phyloP scores from a whole-genome alignment of 495 filamentous ascomycete species.

The Daldinia grandis region DNA sequence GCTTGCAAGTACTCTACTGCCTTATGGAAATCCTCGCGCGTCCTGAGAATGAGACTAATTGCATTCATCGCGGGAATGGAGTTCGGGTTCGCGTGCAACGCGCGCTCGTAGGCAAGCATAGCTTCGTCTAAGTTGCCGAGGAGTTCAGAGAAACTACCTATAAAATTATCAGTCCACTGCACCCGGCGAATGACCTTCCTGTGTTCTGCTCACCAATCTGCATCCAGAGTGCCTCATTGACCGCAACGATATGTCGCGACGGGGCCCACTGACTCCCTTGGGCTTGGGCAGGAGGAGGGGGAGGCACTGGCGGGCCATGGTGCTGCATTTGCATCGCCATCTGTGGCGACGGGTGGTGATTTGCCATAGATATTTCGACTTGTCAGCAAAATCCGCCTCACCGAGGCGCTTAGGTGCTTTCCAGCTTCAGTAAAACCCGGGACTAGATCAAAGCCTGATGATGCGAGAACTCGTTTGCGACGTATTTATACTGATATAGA shows the following conservation, averaged over 20 bases:
- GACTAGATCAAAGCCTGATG: conserved; percentile 4
- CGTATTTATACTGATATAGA: conserved; percentile 14
- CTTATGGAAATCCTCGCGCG: conserved; percentile 91
- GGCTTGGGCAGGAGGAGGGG: conserved; percentile 47
- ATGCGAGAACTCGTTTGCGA: conserved; percentile 15
- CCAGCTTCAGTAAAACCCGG: conserved; percentile 13
- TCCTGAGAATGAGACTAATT: conserved; percentile 88
- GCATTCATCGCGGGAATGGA: conserved; percentile 94
- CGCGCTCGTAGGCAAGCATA: conserved; percentile 86
- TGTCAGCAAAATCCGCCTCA: conserved; percentile 11
- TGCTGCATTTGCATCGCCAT: conserved; percentile 68
- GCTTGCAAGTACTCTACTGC: conserved; percentile 92
- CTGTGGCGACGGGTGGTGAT: conserved; percentile 64
- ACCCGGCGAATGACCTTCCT: neutral
- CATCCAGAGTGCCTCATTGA: conserved; percentile 93
- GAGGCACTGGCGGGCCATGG: conserved; percentile 58
- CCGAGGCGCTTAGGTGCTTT: conserved; percentile 10
- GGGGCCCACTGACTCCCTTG: conserved; percentile 47
- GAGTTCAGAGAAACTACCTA: conserved; percentile 86
- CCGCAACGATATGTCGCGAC: conserved; percentile 55
- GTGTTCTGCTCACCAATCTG: conserved; percentile 76
- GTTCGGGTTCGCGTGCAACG: conserved; percentile 84
- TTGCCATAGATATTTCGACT: conserved; percentile 53
- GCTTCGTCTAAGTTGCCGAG: conserved; percentile 90
- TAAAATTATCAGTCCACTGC: conserved; percentile 33